phyloP scores from a whole-genome alignment of 2,329 filamentous ascomycete species.

The Pestalotiopsis sp. region DNA sequence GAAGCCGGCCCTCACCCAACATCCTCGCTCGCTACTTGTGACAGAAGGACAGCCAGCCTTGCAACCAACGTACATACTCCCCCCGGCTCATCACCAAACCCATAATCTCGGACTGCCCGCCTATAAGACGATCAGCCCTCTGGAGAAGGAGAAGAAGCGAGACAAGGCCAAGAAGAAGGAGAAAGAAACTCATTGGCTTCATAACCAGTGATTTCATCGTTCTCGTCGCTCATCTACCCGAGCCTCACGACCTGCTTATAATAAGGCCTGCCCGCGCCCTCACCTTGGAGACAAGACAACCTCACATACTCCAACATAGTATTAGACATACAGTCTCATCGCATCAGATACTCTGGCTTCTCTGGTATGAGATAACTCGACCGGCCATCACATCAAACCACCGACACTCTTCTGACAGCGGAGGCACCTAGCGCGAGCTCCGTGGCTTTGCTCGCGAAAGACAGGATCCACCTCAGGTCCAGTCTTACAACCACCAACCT shows the following conservation, averaged over 20 bases:
- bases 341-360: background rate
- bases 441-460: constrained; percentile 11
- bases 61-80: background rate
- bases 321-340: background rate
- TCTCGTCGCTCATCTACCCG: background rate
- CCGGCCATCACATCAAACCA: background rate
- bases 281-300: background rate
- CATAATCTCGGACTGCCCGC: constrained; percentile 6
- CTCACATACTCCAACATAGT: background rate
- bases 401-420: background rate
- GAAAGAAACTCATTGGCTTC: background rate
- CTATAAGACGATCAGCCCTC: constrained; percentile 14
- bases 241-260: constrained; percentile 4
- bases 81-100: background rate
- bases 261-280: background rate
- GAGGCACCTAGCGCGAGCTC: constrained; percentile 2
- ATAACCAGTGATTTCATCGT: background rate
- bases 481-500: constrained; percentile 2
- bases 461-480: constrained; percentile 16
- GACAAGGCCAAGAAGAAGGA: constrained; percentile 5
- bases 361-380: constrained; percentile 15
- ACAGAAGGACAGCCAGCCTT: constrained; percentile 6
- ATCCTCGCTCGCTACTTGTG: background rate
- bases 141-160: constrained; percentile 9
- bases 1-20: background rate